Evolutionary conservation across 305 asterid genomes (phyloP).

Genomic region (Withania somnifera): DNA sequence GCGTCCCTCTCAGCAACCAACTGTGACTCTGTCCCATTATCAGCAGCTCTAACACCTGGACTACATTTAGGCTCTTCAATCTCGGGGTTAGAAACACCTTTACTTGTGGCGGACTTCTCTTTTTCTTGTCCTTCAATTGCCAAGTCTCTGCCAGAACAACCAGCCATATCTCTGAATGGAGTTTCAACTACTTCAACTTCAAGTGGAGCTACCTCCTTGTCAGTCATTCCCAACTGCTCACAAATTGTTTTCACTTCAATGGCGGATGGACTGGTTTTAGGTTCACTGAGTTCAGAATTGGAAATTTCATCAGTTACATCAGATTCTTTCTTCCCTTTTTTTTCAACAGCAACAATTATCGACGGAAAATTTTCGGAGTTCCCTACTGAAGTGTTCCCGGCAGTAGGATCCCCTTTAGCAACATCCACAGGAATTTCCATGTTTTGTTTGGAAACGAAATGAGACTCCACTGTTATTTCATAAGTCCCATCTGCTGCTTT

Average conservation of each 20-base stretch:
- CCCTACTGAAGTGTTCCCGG: not conserved
- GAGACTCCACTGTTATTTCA: not conserved
- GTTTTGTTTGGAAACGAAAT: not conserved
- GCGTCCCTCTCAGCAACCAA: conserved; percentile 9
- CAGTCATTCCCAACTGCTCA: not conserved
- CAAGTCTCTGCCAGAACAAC: not conserved
- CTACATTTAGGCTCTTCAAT: conserved; percentile 3
- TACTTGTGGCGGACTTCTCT: not conserved
- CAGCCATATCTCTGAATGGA: conserved; percentile 7
- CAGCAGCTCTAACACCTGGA: conserved; percentile 1
- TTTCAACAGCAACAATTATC: conserved; percentile 7
- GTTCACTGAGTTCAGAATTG: not conserved
- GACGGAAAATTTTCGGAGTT: not conserved
- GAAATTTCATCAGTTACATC: conserved; percentile 2
- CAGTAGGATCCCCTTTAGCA: not conserved
- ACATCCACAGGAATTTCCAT: conserved; percentile 5
- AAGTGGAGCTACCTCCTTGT: not conserved
- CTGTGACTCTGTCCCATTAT: conserved; percentile 2
- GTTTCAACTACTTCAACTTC: not conserved
- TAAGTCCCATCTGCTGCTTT: not conserved
- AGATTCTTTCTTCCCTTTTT: not conserved
- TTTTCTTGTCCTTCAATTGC: conserved; percentile 11
- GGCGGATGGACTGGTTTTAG: not conserved
- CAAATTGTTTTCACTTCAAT: not conserved
- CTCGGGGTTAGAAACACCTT: not conserved